phyloP scores from a whole-genome alignment of 768 basidiomycete genomes.

The Hydnomerulius pinastri region DNA sequence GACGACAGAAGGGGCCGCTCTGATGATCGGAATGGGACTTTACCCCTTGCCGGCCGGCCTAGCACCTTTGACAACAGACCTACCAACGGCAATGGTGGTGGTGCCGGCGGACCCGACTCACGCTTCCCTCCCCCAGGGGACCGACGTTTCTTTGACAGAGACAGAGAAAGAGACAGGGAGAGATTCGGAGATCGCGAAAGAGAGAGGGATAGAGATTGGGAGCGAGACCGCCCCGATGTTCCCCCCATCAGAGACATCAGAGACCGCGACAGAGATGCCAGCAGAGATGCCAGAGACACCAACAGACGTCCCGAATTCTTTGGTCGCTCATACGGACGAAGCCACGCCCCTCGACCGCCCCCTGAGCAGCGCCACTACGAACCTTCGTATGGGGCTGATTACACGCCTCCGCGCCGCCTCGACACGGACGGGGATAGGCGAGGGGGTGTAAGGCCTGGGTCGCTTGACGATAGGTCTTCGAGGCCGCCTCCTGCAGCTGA shows the following conservation, averaged over 20 bases:
- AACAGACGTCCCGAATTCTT: conserved; percentile 40
- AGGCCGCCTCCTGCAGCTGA: conserved; percentile 31
- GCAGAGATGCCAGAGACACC: conserved; percentile 33
- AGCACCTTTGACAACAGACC: conserved; percentile 14
- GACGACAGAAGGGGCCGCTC: conserved; percentile 33
- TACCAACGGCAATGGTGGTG: conserved; percentile 6
- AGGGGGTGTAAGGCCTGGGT: conserved; percentile 16
- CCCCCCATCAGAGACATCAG: conserved; percentile 15
- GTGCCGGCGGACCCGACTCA: conserved; percentile 4
- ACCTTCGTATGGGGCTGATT: conserved; percentile 39
- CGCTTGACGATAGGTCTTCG: conserved; percentile 24
- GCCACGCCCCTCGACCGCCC: conserved; percentile 42
- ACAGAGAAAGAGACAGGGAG: conserved; percentile 35
- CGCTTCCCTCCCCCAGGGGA: conserved; percentile 28
- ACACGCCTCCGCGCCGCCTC: conserved; percentile 35
- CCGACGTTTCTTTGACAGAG: conserved; percentile 35
- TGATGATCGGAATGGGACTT: conserved; percentile 27
- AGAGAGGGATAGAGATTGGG: conserved; percentile 33
- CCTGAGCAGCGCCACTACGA: conserved; percentile 53
- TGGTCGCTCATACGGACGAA: conserved; percentile 41
- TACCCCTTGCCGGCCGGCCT: conserved; percentile 10
- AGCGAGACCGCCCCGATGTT: conserved; percentile 33
- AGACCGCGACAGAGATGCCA: conserved; percentile 37
- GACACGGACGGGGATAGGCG: conserved; percentile 32
- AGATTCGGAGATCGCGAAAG: conserved; percentile 35